A percentile compares a stretch with the other conserved stretches of the same genome.
Conservation (phyloP, 495 filamentous ascomycete genomes). For the Daldinia bambusicola region DNA sequence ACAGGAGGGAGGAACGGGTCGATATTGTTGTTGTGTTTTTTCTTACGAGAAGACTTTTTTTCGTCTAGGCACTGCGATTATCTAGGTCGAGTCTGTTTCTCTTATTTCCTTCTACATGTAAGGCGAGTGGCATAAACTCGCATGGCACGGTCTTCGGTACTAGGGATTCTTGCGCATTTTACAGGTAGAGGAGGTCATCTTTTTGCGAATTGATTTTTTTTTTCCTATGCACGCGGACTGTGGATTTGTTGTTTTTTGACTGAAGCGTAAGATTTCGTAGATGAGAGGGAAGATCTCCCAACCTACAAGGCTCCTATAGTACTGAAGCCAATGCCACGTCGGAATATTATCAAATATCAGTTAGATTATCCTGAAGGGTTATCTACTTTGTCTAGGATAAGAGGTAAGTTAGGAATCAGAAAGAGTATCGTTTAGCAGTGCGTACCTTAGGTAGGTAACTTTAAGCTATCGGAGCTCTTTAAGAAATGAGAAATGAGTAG, state of each 20-base stretch:
- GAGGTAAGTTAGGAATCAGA: too few species aligned
- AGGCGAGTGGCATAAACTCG: background rate
- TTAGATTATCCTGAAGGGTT: background rate
- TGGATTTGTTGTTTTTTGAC: background rate
- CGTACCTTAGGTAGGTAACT: too few species aligned
- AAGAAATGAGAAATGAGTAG: background rate
- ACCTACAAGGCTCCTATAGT: background rate
- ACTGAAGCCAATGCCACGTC: background rate
- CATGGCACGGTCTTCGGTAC: background rate
- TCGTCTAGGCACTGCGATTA: background rate
- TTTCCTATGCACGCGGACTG: background rate
- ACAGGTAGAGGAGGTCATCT: background rate
- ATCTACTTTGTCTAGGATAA: too few species aligned
- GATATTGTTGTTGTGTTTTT: background rate
- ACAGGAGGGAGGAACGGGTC: background rate
- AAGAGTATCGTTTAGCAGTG: background rate
- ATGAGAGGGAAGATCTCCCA: background rate
- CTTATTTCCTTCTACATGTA: background rate
- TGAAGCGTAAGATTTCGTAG: background rate
- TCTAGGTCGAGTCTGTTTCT: background rate
- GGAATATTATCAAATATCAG: background rate
- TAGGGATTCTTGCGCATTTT: background rate
- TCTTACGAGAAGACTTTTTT: background rate
- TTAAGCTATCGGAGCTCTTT: background rate
- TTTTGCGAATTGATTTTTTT: background rate